Evolutionary conservation across 306 rosid genomes (phyloP).

Genomic region (Medicago ruthenica): DNA sequence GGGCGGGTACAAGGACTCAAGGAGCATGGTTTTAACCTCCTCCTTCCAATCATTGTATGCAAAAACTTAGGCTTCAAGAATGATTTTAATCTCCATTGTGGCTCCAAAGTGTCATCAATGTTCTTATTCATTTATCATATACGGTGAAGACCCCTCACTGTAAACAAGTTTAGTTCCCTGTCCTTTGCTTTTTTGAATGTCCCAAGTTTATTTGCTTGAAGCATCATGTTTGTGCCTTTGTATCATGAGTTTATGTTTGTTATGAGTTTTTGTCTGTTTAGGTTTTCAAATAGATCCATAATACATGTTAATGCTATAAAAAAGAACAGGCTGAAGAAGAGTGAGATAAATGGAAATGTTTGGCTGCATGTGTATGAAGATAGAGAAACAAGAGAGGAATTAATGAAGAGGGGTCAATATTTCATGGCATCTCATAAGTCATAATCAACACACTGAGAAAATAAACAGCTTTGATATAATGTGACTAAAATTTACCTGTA

Average conservation of each 20-base stretch:
- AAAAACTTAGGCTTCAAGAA: too few relatives aligned
- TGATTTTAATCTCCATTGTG: too few relatives aligned
- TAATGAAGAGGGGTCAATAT: constrained; percentile 6
- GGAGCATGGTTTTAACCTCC: too few relatives aligned
- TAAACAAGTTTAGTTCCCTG: not conserved
- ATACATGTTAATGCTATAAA: not conserved
- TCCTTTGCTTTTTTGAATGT: too few relatives aligned
- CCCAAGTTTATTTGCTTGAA: not conserved
- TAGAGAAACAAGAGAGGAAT: too few relatives aligned
- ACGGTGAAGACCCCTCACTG: too few relatives aligned
- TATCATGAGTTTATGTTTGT: not conserved
- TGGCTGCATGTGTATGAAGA: constrained; percentile 18
- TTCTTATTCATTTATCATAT: too few relatives aligned
- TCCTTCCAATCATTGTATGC: too few relatives aligned
- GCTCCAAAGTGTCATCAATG: too few relatives aligned
- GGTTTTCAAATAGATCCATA: not conserved
- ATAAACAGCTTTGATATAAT: constrained; percentile 23
- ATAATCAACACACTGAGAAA: constrained; percentile 15
- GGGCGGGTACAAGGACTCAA: too few relatives aligned
- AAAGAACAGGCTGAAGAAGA: not conserved
- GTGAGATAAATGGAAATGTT: constrained; percentile 4
- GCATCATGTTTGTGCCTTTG: not conserved
- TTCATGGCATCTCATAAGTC: constrained; percentile 8
- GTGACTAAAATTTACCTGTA: constrained; percentile 72
- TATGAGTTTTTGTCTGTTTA: constrained; percentile 4